Conservation (phyloP, 2,329 filamentous ascomycete species). For the Cadophora sp. region DNA sequence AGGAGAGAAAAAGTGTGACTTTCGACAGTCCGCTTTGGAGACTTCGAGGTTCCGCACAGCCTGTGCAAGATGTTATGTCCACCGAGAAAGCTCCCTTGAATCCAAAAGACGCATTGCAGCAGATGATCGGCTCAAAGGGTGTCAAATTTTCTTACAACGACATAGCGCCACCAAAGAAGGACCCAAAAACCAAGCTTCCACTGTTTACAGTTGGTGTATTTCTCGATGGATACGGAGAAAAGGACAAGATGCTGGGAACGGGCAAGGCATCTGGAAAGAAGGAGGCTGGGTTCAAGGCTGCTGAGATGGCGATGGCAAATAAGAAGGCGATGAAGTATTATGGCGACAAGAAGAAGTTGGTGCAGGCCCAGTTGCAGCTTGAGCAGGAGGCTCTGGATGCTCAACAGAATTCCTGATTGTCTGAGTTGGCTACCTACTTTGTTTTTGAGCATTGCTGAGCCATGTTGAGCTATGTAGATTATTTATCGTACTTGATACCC, state of each 20-base stretch:
- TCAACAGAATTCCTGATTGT: not conserved
- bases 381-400: conserved; percentile 37
- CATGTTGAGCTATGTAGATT: not conserved
- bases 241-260: conserved; percentile 64
- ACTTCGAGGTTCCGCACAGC: conserved; percentile 31
- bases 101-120: conserved; percentile 60
- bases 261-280: conserved; percentile 71
- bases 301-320: conserved; percentile 67
- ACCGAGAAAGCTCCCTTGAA: conserved; percentile 41
- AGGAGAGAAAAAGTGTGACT: conserved; percentile 41
- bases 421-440: not conserved
- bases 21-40: conserved; percentile 41
- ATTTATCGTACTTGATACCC: conserved; percentile 5
- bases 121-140: conserved; percentile 57
- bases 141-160: conserved; percentile 68
- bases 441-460: not conserved
- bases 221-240: conserved; percentile 73
- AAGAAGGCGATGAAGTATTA: conserved; percentile 62
- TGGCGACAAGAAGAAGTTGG: conserved; percentile 53
- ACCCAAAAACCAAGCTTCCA: conserved; percentile 59
- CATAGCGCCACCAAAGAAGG: conserved; percentile 57
- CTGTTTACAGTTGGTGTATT: conserved; percentile 69
- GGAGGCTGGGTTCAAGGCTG: conserved; percentile 73
- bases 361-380: conserved; percentile 47
- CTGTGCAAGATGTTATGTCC: conserved; percentile 12